These are phyloP conservation scores for Beverwykella pulmonaria DNA, from an alignment of 495 filamentous ascomycete species.

Conservation along the genomic window DNA sequence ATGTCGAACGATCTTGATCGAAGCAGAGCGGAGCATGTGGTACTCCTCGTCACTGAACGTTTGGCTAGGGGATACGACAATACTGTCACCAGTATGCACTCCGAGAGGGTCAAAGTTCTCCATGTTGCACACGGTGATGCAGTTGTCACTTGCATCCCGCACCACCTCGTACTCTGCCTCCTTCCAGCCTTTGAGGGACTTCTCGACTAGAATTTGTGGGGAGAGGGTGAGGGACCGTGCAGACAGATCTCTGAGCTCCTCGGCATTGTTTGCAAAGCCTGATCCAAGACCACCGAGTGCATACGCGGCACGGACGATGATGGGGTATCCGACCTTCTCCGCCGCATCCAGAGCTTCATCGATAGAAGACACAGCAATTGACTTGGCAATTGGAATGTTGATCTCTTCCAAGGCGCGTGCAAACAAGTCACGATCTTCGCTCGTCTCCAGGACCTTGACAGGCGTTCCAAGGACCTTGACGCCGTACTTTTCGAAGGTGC, in stretches of 20 bases:
- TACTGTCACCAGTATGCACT: constrained; percentile 97
- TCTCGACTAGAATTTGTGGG: constrained; percentile 95
- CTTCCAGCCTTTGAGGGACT: constrained; percentile 99
- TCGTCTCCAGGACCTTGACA: constrained; percentile 89
- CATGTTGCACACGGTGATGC: constrained; percentile 99
- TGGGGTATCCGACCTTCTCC: constrained; percentile 85
- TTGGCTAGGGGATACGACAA: constrained; percentile 96
- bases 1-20: constrained; percentile 98
- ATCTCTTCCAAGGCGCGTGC: constrained; percentile 90
- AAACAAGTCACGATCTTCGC: constrained; percentile 95
- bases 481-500: constrained; percentile 90
- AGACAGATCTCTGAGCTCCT: constrained; percentile 90
- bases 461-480: constrained; percentile 94
- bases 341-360: constrained; percentile 90
- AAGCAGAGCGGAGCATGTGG: constrained; percentile 97
- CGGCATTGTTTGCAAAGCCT: constrained; percentile 91
- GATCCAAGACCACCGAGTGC: constrained; percentile 94
- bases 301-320: constrained; percentile 96
- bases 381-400: constrained; percentile 94
- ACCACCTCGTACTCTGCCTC: constrained; percentile 99
- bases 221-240: constrained; percentile 92
- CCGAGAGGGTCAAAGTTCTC: constrained; percentile 99
- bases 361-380: constrained; percentile 84
- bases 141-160: constrained; percentile 93
- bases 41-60: constrained; percentile 98